Evolutionary conservation across 345 rosid species (phyloP), one percentile per base, ranked within the genome.

Genomic region (Linum usitatissimum): DNA sequence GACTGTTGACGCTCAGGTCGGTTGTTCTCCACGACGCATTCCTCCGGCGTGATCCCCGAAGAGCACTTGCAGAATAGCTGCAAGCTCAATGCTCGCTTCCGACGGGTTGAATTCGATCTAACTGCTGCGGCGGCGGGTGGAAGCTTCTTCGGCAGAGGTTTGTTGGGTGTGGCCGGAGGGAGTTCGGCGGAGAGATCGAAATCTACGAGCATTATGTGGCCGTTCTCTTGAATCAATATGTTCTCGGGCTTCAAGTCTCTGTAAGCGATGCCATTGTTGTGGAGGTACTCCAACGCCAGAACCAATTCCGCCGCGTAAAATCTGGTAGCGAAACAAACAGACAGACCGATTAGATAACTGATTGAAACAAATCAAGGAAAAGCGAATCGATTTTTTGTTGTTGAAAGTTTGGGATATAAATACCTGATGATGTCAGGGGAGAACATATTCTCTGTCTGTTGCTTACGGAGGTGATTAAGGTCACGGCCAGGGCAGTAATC

Each of bases 261-360:
- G 72, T 88, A 91, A 0, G 82, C 95, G 21, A 91, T 83, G 30
- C 95, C 96, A 60, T 69, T 42, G 15, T 67, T 68, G 71, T 92
- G 98, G 45, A 92, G 78, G 76, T 86, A 86, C 14, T 86, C 91
- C 70, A 92, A 61, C 56, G 82, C 96, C 0, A 92, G 70, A 38
- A 92, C 86, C 73, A 92, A 67, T 71, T 92, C 96, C 6, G 98
- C 98, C 2, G 92, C 98, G 57, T 85, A 92, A 74, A 92, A 92
- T 69, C 98, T 91, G 2, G 28, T 1, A 23, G 28, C 1, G 28
- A 2, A 23, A 23, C 28, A 23, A 23, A 23, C 28, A 23, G 28
- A 23, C 28, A 2, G 28, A 23, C 28, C 28, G 28, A 23, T 23
- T 23, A 23, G 28, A 23, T 23, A 23, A 23, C 28, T 23, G 28